phyloP scores from a whole-genome alignment of 208 protist species.

The Acanthamoeba sp. region DNA sequence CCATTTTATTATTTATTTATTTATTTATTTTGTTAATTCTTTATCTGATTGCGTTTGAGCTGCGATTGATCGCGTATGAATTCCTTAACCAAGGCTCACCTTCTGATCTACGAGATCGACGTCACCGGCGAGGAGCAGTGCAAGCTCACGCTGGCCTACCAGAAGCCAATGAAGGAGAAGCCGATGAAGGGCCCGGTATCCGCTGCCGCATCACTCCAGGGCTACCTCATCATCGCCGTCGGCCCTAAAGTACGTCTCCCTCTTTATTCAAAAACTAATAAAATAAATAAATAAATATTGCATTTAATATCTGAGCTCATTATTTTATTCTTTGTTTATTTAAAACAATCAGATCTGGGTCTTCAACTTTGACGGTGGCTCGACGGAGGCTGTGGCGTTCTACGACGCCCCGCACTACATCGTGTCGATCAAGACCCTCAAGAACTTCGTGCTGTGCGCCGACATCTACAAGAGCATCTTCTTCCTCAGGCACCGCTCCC shows the following conservation, averaged over 20 bases:
- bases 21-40: not conserved
- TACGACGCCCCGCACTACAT: slow-evolving; percentile 73
- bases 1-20: not conserved
- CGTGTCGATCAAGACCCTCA: slow-evolving; percentile 44
- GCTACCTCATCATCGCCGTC: slow-evolving; percentile 49
- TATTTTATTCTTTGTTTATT: not conserved
- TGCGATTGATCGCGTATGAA: not conserved
- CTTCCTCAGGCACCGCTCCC: not conserved
- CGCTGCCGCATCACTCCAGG: slow-evolving; percentile 49
- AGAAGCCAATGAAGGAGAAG: slow-evolving; percentile 56
- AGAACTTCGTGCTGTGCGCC: slow-evolving; percentile 74
- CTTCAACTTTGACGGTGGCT: slow-evolving; percentile 69
- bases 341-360: slow-evolving; percentile 37
- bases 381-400: slow-evolving; percentile 41
- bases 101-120: slow-evolving; percentile 64
- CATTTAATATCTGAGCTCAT: no score
- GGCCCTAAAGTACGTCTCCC: slow-evolving; percentile 36
- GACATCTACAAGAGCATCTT: slow-evolving; percentile 76
- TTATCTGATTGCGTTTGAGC: not conserved
- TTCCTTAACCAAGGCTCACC: not conserved
- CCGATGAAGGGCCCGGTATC: slow-evolving; percentile 42
- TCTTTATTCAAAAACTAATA: not conserved
- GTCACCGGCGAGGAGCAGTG: slow-evolving; percentile 33
- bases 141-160: not conserved
- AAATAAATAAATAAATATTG: not conserved